Evolutionary conservation across 208 protist genomes (phyloP).

Genomic region (Acanthamoeba sp.): DNA sequence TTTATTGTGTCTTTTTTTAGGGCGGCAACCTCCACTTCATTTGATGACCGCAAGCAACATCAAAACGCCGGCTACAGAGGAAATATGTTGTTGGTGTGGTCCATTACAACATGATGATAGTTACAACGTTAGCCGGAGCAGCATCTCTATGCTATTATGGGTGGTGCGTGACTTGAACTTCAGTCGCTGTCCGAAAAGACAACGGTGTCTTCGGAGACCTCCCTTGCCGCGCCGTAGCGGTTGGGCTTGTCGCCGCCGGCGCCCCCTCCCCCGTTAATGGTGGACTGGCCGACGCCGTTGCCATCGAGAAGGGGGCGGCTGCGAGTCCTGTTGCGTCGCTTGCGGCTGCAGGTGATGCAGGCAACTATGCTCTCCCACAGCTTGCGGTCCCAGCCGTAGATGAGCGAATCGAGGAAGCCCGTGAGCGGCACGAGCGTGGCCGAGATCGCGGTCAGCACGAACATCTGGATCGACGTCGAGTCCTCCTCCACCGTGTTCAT

Average conservation of each 20-base stretch:
- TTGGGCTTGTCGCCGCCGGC: not conserved
- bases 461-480: not conserved
- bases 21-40: too few relatives aligned
- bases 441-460: not conserved
- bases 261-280: not conserved
- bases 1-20: too few relatives aligned
- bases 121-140: too few relatives aligned
- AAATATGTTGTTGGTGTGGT: too few relatives aligned
- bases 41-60: too few relatives aligned
- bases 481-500: not conserved
- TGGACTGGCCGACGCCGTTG: not conserved
- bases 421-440: slow-evolving; percentile 2
- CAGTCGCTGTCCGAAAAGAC: slow-evolving; percentile 10
- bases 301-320: not conserved
- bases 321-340: too few relatives aligned
- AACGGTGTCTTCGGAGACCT: not conserved
- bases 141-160: too few relatives aligned
- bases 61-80: too few relatives aligned
- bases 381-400: slow-evolving; percentile 20
- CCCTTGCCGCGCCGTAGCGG: not conserved
- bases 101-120: too few relatives aligned
- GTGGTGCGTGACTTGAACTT: not conserved
- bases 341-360: not conserved
- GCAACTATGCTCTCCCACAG: not conserved
- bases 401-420: slow-evolving; percentile 11